Evolutionary conservation across 2,329 filamentous ascomycete species (phyloP).

Genomic region (Monosporascus sp.): DNA sequence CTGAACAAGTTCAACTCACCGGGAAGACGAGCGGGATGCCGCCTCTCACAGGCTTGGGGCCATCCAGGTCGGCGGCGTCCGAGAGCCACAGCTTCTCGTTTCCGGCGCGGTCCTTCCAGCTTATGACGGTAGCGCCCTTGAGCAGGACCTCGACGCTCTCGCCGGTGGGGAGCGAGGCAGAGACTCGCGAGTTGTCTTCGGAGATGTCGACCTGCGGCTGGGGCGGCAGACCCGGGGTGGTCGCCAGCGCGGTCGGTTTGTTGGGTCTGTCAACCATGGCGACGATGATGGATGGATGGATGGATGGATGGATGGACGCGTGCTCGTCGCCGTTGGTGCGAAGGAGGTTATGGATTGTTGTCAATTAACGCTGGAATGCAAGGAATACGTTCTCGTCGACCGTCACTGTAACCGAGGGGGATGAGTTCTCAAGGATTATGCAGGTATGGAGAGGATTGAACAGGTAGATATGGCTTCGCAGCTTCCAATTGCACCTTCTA

Average conservation of each 20-base stretch:
- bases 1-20: conserved; percentile 43
- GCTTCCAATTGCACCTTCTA: too few relatives aligned
- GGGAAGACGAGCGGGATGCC: conserved; percentile 92
- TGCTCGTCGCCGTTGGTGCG: too few relatives aligned
- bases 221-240: conserved; percentile 68
- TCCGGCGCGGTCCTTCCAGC: conserved; percentile 80
- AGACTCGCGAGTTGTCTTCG: conserved; percentile 64
- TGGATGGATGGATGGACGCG: too few relatives aligned
- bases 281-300: conserved; percentile 4
- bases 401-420: too few relatives aligned
- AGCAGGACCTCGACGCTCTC: conserved; percentile 82
- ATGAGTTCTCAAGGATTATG: too few relatives aligned
- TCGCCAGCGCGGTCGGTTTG: conserved; percentile 71
- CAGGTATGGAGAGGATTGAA: neutral
- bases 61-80: conserved; percentile 74
- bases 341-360: too few relatives aligned
- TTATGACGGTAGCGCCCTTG: conserved; percentile 87
- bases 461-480: too few relatives aligned
- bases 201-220: conserved; percentile 71
- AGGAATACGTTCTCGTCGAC: too few relatives aligned
- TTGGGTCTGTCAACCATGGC: conserved; percentile 77
- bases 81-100: conserved; percentile 84
- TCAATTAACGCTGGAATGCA: too few relatives aligned
- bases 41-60: conserved; percentile 82
- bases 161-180: conserved; percentile 77